Evolutionary conservation across 345 rosid genomes (phyloP), one percentile per base, ranked within the genome.

Genomic region (Acer yangbiense): DNA sequence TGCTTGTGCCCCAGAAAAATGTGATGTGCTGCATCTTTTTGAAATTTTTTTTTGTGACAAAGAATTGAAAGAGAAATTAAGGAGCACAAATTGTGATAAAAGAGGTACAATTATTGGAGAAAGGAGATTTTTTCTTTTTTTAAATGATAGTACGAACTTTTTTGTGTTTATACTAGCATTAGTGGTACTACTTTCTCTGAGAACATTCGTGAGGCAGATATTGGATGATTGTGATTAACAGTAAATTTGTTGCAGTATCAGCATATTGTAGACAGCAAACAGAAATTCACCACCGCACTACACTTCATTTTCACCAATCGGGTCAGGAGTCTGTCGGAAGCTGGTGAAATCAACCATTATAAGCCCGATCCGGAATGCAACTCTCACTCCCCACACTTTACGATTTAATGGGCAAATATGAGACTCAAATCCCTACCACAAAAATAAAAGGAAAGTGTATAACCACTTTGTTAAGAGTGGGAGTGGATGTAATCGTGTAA

Each of bases 1-100:
- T 39, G 67, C 2, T 68, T 12, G 62, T 61, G 48, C 83, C 83
- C 88, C 87, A 82, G 64, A 66, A 84, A 46, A 82, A 78, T 20
- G 82, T 74, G 16, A 80, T 55, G 8, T 58, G 77, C 39, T 20
- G 48, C 74, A 80, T 76, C 82, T 43, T 63, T 44, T 23, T 46
- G 18, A 23, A 14, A 6, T 9, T 1, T 18, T 41, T 14, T 14
- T 25, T 50, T 16, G n/a, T 54, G 58, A 14, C 62, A 12, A 1
- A 1, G 64, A 35, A 4, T 20, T 20, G 6, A 57, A 41, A 67
- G 9, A 61, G 27, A 64, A 69, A 54, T 54, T 50, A 10, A 55
- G 35, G 9, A 43, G 1, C 7, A 3, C 41, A 0, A 17, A 73
- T 39, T 2, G 27, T 14, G 39, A 60, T n/a, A 35, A 39, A 27